Conservation (phyloP, 352 stramenopile genomes). For the Pythium aristosporum region DNA sequence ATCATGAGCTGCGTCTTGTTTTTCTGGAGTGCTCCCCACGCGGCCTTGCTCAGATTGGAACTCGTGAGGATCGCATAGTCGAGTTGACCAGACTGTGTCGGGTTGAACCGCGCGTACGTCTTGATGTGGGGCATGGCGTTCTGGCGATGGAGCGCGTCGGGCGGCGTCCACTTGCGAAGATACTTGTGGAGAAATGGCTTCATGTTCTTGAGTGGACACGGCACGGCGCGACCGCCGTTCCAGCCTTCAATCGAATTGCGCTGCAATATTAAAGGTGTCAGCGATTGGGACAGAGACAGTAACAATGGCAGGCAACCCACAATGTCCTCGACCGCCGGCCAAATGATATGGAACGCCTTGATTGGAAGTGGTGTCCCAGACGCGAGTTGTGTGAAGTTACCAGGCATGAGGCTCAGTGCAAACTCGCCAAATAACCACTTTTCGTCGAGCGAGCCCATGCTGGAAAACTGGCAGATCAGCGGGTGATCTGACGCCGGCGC, state of each 20-base stretch:
- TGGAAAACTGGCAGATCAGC: constrained; percentile 84
- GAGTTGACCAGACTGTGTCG: constrained; percentile 30
- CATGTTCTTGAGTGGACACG: constrained; percentile 83
- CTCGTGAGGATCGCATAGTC: constrained; percentile 82
- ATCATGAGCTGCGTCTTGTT: constrained; percentile 80
- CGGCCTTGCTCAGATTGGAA: constrained; percentile 81
- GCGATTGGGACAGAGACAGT: neutral
- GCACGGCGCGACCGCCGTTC: constrained; percentile 64
- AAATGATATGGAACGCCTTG: constrained; percentile 75
- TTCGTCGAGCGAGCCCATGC: constrained; percentile 74
- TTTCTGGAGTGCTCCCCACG: constrained; percentile 76
- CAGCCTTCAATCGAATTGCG: constrained; percentile 81
- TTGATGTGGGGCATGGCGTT: constrained; percentile 88
- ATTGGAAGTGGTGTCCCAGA: constrained; percentile 32
- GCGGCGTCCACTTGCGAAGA: constrained; percentile 73
- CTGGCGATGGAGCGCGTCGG: constrained; percentile 49
- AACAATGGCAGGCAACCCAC: constrained; percentile 31
- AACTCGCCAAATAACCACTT: constrained; percentile 86
- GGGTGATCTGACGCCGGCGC: constrained; percentile 53
- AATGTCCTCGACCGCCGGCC: constrained; percentile 77
- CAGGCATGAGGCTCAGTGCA: constrained; percentile 51
- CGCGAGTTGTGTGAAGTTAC: constrained; percentile 32
- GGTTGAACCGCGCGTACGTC: constrained; percentile 63
- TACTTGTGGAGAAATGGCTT: constrained; percentile 87
- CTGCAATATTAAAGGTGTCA: constrained; percentile 23